Base-by-base conservation (phyloP, 1,139 yeast genomes). In the Candida smagusa region DNA sequence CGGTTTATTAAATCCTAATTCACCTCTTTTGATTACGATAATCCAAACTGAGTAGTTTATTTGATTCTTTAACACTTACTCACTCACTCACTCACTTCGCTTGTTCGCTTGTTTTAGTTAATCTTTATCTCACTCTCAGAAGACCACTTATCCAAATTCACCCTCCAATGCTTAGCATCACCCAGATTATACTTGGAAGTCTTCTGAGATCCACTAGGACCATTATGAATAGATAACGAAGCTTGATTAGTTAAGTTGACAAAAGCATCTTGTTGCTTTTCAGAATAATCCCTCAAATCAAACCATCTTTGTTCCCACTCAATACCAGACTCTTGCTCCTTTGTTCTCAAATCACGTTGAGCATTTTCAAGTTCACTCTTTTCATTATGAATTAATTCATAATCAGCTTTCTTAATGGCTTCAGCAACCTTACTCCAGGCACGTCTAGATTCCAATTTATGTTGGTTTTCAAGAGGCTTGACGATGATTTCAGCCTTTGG, bases 391-490 rank as follows among this genome's bases (percentile, higher is more conserved):
- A 89, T 87, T 47, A 74, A 61, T 49, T 86, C 88, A 59, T 75
- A 86, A 59, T 89, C 84, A 31, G 90, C 83, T 31, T 66, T 61
- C 44, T 72, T 77, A 49, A 88, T 84, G 11, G 97, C 97, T n/a
- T 74, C 87, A 1, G 96, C 95, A 26, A 90, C 97, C 50, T 80
- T 76, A 30, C 54, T 50, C 97, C 97, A 90, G 12, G 96, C 96
- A 47, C 68, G 76, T 64, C 96, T 80, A 39, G 86, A 72, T 63
- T 90, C 97, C 49, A 87, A 71, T 21, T 65, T 73, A 58, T 82
- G 73, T 64, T 89, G 97, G 45, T 83, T 69, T 45, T 78, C 89
- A 40, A 84, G 65, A 36, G 94, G 90, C 62, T 86, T 88, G 37
- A 89, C 95, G n/a, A 51, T 48, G 43, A 88, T 67, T 32, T 69